A percentile compares a stretch with the other conserved stretches of the same genome.
These are phyloP conservation scores for Yamadazyma spencermartinsiae DNA, from an alignment of 1,139 yeast species.

Conservation along the genomic window DNA sequence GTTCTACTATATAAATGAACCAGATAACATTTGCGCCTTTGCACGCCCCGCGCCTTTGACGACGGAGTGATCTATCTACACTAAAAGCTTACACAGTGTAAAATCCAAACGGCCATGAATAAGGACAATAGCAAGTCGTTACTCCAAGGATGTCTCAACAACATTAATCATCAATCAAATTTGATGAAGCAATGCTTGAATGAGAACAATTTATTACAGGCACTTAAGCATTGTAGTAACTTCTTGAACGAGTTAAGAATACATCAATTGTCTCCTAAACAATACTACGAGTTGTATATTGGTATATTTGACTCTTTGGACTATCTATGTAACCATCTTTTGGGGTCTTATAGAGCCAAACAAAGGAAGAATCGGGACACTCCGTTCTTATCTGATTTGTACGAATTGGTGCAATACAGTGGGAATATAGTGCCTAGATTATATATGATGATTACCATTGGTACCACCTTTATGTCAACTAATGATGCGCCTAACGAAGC, in stretches of 20 bases:
- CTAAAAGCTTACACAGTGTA: too few species aligned
- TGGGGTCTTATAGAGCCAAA: slow-evolving; percentile 59
- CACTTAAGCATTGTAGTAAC: slow-evolving; percentile 83
- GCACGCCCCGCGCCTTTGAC: too few species aligned
- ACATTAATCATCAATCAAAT: slow-evolving; percentile 68
- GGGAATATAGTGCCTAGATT: slow-evolving; percentile 91
- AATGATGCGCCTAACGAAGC: slow-evolving; percentile 82
- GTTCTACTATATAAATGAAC: too few species aligned
- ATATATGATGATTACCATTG: slow-evolving; percentile 93
- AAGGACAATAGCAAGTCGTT: slow-evolving; percentile 13
- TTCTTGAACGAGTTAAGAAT: slow-evolving; percentile 82
- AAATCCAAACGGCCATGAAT: slow-evolving; percentile 7
- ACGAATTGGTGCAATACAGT: slow-evolving; percentile 93
- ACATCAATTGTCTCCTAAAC: slow-evolving; percentile 77
- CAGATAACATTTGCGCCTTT: too few species aligned
- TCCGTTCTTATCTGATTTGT: slow-evolving; percentile 84
- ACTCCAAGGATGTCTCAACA: slow-evolving; percentile 53
- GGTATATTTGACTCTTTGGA: slow-evolving; percentile 83
- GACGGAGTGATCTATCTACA: too few species aligned
- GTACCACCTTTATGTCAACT: slow-evolving; percentile 80
- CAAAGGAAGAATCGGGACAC: slow-evolving; percentile 26
- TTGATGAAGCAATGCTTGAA: slow-evolving; percentile 79
- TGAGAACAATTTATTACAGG: slow-evolving; percentile 75
- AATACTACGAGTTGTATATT: slow-evolving; percentile 89
- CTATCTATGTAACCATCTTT: slow-evolving; percentile 61